These are phyloP conservation scores for Fusarium luffae DNA, from an alignment of 2,329 filamentous ascomycete species.

Conservation along the genomic window DNA sequence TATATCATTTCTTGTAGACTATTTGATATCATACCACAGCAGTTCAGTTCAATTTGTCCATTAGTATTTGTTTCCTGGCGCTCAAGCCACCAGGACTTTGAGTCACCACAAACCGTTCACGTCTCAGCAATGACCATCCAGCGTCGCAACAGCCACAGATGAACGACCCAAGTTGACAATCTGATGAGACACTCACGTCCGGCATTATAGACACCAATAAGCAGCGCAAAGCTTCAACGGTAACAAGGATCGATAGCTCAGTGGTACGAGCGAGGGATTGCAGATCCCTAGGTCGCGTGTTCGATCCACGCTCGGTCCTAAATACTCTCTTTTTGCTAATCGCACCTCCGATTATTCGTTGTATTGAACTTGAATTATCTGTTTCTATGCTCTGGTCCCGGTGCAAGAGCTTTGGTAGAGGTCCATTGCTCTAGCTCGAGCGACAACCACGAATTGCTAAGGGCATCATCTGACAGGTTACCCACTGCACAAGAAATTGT, in stretches of 20 bases:
- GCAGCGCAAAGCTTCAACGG: not conserved
- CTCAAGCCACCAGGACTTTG: not conserved
- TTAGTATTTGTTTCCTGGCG: not conserved
- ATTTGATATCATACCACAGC: not conserved
- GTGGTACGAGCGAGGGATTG: constrained; percentile 12
- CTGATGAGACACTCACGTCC: fast-evolving
- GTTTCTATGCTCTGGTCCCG: not conserved
- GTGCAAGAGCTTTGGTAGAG: not conserved
- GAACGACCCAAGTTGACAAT: not conserved
- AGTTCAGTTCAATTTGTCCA: not conserved
- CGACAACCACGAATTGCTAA: too few relatives aligned
- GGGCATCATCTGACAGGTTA: too few relatives aligned
- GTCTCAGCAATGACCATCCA: too few relatives aligned
- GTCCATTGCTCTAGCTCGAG: not conserved
- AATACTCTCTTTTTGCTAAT: not conserved
- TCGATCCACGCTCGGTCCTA: constrained; percentile 7
- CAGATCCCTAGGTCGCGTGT: constrained; percentile 9
- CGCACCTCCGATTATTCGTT: too few relatives aligned
- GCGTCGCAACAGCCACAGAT: too few relatives aligned
- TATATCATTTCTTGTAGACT: not conserved
- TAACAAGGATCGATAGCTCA: constrained; percentile 7
- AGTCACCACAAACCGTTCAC: not conserved
- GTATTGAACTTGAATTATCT: not conserved
- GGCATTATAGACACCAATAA: not conserved
- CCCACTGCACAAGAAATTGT: too few relatives aligned